Conservation (phyloP, 2,329 filamentous ascomycete species). For the Grosmannia serpens region DNA sequence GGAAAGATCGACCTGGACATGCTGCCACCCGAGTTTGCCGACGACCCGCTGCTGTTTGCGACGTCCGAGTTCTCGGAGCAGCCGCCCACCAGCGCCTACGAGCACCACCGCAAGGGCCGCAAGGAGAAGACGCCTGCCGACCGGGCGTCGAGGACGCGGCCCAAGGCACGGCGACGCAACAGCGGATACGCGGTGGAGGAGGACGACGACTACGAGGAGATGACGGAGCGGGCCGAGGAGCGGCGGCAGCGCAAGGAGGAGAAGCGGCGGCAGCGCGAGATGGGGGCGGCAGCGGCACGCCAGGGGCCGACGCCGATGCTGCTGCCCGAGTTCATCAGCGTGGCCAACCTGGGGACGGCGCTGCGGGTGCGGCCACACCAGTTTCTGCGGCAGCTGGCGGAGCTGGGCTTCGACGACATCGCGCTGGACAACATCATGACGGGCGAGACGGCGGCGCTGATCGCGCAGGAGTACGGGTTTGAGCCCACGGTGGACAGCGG, state of each 20-base stretch:
- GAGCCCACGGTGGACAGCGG: constrained; percentile 66
- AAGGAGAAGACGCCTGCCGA: not conserved
- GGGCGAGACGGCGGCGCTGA: constrained; percentile 77
- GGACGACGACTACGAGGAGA: constrained; percentile 29
- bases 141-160: not conserved
- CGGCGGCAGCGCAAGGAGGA: constrained; percentile 30
- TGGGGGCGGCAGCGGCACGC: constrained; percentile 26
- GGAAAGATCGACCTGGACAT: not conserved
- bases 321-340: constrained; percentile 83
- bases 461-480: constrained; percentile 87
- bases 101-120: constrained; percentile 1
- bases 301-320: constrained; percentile 48
- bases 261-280: constrained; percentile 26
- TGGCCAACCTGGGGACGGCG: constrained; percentile 67
- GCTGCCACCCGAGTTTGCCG: not conserved
- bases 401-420: constrained; percentile 83
- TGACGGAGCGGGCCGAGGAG: constrained; percentile 23
- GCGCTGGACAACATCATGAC: constrained; percentile 77
- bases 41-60: not conserved
- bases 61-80: not conserved
- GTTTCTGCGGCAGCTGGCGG: constrained; percentile 65
- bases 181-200: constrained; percentile 13
- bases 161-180: not conserved
- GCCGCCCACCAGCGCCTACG: not conserved
- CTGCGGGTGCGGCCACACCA: constrained; percentile 58